Conservation (phyloP, 371 early-diverging fungal species). For the Batkoa obscura region DNA sequence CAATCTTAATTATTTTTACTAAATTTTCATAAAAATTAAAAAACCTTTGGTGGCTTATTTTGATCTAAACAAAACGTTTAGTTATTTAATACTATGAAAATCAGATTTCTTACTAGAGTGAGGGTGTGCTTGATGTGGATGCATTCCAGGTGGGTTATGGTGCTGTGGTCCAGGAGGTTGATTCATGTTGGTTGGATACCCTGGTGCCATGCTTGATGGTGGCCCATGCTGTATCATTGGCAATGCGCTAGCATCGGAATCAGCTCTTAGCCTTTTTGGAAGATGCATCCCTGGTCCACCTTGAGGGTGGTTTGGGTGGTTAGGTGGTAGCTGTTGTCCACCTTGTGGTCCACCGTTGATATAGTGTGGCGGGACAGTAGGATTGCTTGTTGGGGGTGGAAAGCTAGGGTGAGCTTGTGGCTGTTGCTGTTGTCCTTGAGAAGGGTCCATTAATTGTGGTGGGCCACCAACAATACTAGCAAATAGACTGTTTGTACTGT, state of each 20-base stretch:
- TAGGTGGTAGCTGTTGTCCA: neutral
- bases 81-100: neutral
- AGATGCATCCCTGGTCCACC: conserved; percentile 3
- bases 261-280: conserved; percentile 1
- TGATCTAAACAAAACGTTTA: neutral
- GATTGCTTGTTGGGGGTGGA: conserved; percentile 11
- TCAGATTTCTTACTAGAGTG: neutral
- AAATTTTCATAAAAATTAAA: neutral
- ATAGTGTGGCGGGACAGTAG: conserved; percentile 11
- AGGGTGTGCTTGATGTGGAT: conserved; percentile 4
- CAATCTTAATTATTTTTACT: too few species aligned
- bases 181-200: conserved; percentile 1
- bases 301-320: conserved; percentile 5
- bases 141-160: conserved; percentile 7
- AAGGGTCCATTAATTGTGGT: conserved; percentile 21
- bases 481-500: conserved; percentile 20
- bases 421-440: conserved; percentile 18
- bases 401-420: conserved; percentile 8
- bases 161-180: conserved; percentile 6
- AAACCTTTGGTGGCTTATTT: neutral
- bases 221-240: conserved; percentile 7
- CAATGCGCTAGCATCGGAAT: conserved; percentile 5
- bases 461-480: conserved; percentile 20
- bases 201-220: conserved; percentile 5
- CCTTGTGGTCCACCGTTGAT: conserved; percentile 10